These are phyloP conservation scores for Dunaliella salina DNA, from an alignment of 163 green algal species.

Conservation along the genomic window DNA sequence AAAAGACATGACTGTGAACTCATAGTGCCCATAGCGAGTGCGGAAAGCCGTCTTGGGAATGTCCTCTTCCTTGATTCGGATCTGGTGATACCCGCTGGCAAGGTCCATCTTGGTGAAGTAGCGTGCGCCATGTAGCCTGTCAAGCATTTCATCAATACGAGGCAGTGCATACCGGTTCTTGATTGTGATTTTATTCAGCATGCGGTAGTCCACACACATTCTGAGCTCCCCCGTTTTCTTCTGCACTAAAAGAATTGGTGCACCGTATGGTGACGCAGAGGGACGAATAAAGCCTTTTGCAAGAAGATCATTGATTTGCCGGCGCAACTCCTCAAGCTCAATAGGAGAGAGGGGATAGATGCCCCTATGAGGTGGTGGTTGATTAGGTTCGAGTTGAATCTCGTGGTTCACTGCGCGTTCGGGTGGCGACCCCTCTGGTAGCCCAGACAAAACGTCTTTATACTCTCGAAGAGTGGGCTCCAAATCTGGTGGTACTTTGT, in stretches of 20 bases:
- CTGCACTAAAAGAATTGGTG: conserved; percentile 51
- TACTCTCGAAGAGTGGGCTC: background rate
- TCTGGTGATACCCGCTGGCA: conserved; percentile 59
- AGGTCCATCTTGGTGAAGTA: conserved; percentile 64
- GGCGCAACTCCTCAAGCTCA: conserved; percentile 37
- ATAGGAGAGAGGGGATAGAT: conserved; percentile 26
- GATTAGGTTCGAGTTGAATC: conserved; percentile 12
- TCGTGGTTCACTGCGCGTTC: conserved; percentile 8
- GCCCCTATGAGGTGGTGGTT: conserved; percentile 12
- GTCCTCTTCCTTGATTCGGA: conserved; percentile 45
- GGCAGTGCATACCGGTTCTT: conserved; percentile 59
- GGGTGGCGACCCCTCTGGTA: conserved; percentile 7
- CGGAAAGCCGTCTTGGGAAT: conserved; percentile 64
- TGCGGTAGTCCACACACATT: conserved; percentile 62
- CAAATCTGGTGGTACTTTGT: background rate
- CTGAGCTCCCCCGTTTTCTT: conserved; percentile 37
- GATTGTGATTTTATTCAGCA: conserved; percentile 60
- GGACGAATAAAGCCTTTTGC: conserved; percentile 39
- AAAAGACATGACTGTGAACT: conserved; percentile 60
- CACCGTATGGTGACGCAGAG: conserved; percentile 32
- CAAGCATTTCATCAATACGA: conserved; percentile 62
- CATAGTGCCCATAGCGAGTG: conserved; percentile 53
- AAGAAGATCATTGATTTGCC: conserved; percentile 27
- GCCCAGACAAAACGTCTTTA: background rate
- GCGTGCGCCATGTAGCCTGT: conserved; percentile 49